A percentile compares a stretch with the other conserved stretches of the same genome.
These are phyloP conservation scores for Spergularia azorica DNA, from an alignment of 179 eudicot genomes.

Conservation along the genomic window DNA sequence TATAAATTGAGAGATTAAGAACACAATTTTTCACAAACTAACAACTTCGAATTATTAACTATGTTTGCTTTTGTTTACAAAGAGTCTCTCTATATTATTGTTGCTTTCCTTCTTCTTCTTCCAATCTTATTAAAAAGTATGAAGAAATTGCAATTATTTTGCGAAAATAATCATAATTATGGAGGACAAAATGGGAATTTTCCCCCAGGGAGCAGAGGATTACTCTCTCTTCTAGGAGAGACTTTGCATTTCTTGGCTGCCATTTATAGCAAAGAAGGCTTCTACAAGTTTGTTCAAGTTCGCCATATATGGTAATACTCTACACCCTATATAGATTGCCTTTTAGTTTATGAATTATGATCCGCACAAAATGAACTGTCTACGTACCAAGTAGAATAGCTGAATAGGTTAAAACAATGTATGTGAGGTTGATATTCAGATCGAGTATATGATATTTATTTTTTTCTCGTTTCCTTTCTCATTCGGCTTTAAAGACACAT, in stretches of 20 bases:
- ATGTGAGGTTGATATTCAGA: too few species aligned
- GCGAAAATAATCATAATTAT: neutral
- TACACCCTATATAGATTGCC: neutral
- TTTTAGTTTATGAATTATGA: neutral
- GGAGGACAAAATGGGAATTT: constrained; percentile 9
- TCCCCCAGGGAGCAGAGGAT: constrained; percentile 35
- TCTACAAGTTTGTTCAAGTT: constrained; percentile 34
- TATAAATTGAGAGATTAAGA: neutral
- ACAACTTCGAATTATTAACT: neutral
- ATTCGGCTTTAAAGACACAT: too few species aligned
- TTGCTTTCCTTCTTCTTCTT: neutral
- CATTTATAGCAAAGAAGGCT: constrained; percentile 31
- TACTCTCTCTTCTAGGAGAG: constrained; percentile 34
- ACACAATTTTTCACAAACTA: neutral
- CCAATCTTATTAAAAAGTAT: neutral
- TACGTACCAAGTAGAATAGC: too few species aligned
- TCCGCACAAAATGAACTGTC: neutral
- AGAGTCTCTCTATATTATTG: neutral
- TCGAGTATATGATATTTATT: too few species aligned
- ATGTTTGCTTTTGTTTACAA: constrained; percentile 5
- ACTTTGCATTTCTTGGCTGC: constrained; percentile 35
- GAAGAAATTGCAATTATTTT: constrained; percentile 12
- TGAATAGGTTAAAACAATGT: too few species aligned
- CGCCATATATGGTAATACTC: constrained; percentile 29
- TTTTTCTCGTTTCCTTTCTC: too few species aligned